Percentiles rank a stretch among this genome's conserved stretches.
Evolutionary conservation across 108 stramenopile species (phyloP).

Genomic region (Discostella pseudostelligera): DNA sequence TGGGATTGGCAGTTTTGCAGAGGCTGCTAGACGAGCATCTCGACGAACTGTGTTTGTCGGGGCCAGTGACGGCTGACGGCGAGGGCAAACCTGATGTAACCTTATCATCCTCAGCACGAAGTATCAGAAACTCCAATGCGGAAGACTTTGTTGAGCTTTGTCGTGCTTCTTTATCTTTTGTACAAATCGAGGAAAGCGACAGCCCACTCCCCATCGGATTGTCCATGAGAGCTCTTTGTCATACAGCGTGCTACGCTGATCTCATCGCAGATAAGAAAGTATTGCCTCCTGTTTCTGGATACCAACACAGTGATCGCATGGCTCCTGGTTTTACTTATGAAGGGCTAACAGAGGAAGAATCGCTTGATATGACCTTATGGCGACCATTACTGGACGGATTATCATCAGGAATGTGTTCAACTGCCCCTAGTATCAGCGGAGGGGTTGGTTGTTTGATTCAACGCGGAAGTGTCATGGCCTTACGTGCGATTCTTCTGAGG

Average conservation of each 20-base stretch:
- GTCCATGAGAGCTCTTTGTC: conserved; percentile 87
- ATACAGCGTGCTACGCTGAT: conserved; percentile 87
- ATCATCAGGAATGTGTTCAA: conserved; percentile 63
- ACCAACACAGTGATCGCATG: conserved; percentile 46
- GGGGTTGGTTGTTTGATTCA: conserved; percentile 83
- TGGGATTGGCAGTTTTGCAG: conserved; percentile 79
- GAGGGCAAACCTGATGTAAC: conserved; percentile 22
- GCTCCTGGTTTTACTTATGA: conserved; percentile 68
- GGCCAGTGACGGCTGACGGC: conserved; percentile 26
- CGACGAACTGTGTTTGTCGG: conserved; percentile 55
- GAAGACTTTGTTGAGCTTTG: conserved; percentile 86
- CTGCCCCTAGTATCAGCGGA: conserved; percentile 57
- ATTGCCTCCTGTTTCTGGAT: conserved; percentile 61
- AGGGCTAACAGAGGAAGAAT: conserved; percentile 63
- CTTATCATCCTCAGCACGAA: conserved; percentile 43
- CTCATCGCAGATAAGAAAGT: conserved; percentile 67
- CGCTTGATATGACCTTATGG: conserved; percentile 85
- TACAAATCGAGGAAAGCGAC: conserved; percentile 51
- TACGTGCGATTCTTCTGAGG: conserved; percentile 84
- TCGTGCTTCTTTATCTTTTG: conserved; percentile 74
- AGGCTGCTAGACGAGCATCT: conserved; percentile 81
- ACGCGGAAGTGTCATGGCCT: conserved; percentile 74
- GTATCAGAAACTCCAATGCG: conserved; percentile 66
- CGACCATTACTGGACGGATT: conserved; percentile 82
- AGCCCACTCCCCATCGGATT: conserved; percentile 68